Evolutionary conservation across 2,329 filamentous ascomycete genomes (phyloP).

Genomic region (Beauveria sp.): DNA sequence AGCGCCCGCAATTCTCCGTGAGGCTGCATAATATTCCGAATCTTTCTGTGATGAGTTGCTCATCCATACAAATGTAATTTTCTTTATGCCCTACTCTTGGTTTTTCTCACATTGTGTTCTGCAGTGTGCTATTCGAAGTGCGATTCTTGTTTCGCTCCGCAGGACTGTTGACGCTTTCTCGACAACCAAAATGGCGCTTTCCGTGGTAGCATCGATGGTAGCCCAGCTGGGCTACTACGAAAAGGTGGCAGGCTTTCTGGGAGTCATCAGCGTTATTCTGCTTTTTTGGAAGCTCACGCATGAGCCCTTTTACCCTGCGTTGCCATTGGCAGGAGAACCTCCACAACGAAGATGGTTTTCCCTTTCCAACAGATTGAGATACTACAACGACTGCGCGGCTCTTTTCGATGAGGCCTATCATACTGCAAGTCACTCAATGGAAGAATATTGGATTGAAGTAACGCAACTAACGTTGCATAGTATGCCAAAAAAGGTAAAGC

Average conservation of each 20-base stretch:
- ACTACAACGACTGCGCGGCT: constrained; percentile 23
- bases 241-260: neutral
- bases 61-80: too few relatives aligned
- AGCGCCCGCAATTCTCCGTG: neutral
- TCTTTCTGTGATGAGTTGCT: too few relatives aligned
- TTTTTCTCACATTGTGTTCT: neutral
- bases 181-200: neutral
- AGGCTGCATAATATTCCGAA: neutral
- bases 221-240: neutral
- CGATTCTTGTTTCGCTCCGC: neutral
- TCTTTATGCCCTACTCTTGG: too few relatives aligned
- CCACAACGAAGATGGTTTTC: neutral
- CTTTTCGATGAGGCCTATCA: constrained; percentile 25
- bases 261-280: neutral
- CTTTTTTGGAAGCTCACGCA: neutral
- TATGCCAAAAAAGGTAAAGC: constrained; percentile 34
- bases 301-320: neutral
- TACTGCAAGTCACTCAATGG: constrained; percentile 15
- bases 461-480: constrained; percentile 16
- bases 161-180: neutral
- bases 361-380: constrained; percentile 8
- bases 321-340: neutral
- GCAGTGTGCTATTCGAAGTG: neutral
- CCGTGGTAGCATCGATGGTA: neutral
- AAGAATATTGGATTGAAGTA: too few relatives aligned